A percentile compares a stretch with the other conserved stretches of the same genome.
These are phyloP conservation scores for Prunus dulcis DNA, from an alignment of 306 rosid genomes.

Conservation along the genomic window DNA sequence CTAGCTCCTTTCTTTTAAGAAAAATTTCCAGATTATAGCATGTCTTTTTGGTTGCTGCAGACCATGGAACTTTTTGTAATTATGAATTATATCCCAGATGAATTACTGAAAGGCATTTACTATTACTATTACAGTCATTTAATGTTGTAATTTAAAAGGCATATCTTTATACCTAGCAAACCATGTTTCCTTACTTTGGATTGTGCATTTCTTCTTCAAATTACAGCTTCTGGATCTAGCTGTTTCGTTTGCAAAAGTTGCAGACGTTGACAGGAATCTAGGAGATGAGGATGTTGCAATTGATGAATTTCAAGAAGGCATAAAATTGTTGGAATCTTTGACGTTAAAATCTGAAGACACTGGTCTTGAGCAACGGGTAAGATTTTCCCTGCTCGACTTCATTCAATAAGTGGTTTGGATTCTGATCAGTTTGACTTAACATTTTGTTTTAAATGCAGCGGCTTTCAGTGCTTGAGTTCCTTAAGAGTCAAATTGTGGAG, in stretches of 20 bases:
- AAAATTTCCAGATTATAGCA: not conserved
- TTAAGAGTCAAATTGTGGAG: conserved; percentile 54
- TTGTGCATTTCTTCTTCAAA: conserved; percentile 10
- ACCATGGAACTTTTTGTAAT: not conserved
- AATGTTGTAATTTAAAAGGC: not conserved
- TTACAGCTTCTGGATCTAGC: conserved; percentile 78
- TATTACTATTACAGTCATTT: not conserved
- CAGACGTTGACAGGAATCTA: conserved; percentile 82
- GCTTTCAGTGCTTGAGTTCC: conserved; percentile 71
- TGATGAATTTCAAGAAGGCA: conserved; percentile 80
- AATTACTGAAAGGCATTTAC: not conserved
- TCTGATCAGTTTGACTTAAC: not conserved
- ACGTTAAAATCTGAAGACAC: conserved; percentile 57
- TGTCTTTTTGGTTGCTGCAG: not conserved
- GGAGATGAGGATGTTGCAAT: conserved; percentile 74
- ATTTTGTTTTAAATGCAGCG: conserved; percentile 36
- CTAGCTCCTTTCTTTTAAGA: not conserved
- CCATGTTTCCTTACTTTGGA: conserved; percentile 23
- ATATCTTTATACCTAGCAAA: not conserved
- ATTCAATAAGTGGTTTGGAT: not conserved
- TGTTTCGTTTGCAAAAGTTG: conserved; percentile 89
- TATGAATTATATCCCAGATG: not conserved
- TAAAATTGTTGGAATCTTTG: conserved; percentile 64
- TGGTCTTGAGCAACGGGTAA: conserved; percentile 70
- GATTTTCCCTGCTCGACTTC: conserved; percentile 9